Percentiles rank a stretch among this genome's conserved stretches.
phyloP scores from a whole-genome alignment of 2,329 filamentous ascomycete species.

The Neurospora sp. region DNA sequence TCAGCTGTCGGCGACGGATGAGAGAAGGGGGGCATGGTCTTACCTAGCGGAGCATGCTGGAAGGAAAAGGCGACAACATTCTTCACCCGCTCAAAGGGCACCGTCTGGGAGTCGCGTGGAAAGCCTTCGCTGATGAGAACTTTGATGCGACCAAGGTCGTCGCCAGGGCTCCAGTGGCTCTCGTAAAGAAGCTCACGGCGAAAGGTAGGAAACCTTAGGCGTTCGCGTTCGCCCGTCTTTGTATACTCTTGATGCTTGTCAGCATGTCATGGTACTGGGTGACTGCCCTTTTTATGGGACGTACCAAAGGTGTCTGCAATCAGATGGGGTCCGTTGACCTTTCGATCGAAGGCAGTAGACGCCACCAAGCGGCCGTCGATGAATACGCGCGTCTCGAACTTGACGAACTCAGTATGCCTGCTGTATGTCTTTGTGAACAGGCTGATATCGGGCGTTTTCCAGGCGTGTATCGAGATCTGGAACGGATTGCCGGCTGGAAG shows the following conservation, averaged over 20 bases:
- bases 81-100: constrained; percentile 55
- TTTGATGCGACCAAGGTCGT: constrained; percentile 65
- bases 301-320: constrained; percentile 35
- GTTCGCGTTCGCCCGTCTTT: constrained; percentile 47
- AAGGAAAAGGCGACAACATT: constrained; percentile 74
- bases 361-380: constrained; percentile 56
- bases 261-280: background rate
- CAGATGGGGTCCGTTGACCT: constrained; percentile 39
- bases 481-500: constrained; percentile 49
- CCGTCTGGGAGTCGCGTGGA: constrained; percentile 37
- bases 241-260: constrained; percentile 32
- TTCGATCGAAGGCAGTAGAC: constrained; percentile 46
- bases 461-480: constrained; percentile 65
- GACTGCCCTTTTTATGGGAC: background rate
- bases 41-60: constrained; percentile 72
- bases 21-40: constrained; percentile 14
- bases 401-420: constrained; percentile 43
- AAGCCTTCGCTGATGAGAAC: constrained; percentile 67
- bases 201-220: constrained; percentile 64
- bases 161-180: constrained; percentile 60
- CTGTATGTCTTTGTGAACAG: constrained; percentile 45
- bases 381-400: constrained; percentile 57
- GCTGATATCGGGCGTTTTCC: constrained; percentile 52
- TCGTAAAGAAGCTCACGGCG: constrained; percentile 59
- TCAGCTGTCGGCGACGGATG: constrained; percentile 10